Evolutionary conservation across 2,329 filamentous ascomycete species (phyloP), one percentile per base, ranked within the genome.

Genomic region (Bimuria novae-zelandiae): DNA sequence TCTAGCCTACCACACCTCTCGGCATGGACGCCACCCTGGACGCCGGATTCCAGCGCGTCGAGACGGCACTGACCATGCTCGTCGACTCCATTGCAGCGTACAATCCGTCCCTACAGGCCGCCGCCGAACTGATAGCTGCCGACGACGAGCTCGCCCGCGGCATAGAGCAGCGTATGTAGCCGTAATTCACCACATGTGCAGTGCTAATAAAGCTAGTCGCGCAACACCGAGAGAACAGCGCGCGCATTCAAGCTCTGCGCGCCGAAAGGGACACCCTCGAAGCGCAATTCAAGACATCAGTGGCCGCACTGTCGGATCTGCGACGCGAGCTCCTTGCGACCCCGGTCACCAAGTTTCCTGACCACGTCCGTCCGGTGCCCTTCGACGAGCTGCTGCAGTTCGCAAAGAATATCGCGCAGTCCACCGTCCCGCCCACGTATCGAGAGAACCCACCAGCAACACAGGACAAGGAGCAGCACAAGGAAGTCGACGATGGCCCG

Each of bases 31-130:
- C 68, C 43, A 55, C 75, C 25, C 72, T 80, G 27, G 72, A 76
- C 25, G 60, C 67, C 12, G 77, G 75, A 55, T 79, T 79, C 55
- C 69, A 76, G 59, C 74, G 77, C 54, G 68, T 81, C 37, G 77
- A 81, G 52, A 68, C 71, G 47, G 77, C 77, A 4, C 78, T 95
- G 17, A 81, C 83, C 11, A 84, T 79, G 23, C 79, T 95, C 29
- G 87, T 92, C 62, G 89, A 92, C 70, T 92, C 89, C 0, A 88
- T 95, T 57, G 82, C 89, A 5, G 89, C 90, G 59, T 93, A 92
- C 75, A 90, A 92, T 65, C 90, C 90, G 0, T 89, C 88, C 6
- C 77, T 83, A 4, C 74, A 80, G 30, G 84, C 87, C 22, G 89
- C 88, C 5, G 78, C 83, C 51, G 88, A 92, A 58, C 84, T 95